Evolutionary conservation across 2,329 filamentous ascomycete species (phyloP).

Genomic region (Sarocladium strictum): DNA sequence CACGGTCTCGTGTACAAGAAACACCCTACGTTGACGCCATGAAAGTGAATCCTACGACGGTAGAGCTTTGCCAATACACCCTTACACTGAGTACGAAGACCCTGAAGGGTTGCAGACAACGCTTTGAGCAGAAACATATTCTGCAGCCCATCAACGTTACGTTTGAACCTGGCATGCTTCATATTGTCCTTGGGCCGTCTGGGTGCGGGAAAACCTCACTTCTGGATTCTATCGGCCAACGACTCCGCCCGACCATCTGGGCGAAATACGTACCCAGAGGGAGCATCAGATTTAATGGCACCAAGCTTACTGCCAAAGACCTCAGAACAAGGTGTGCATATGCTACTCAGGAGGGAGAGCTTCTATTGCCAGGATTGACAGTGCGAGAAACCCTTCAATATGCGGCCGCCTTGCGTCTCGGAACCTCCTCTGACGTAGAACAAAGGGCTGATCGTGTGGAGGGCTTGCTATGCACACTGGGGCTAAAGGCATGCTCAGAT

Average conservation of each 20-base stretch:
- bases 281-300: not conserved
- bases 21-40: not conserved
- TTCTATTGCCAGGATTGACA: constrained; percentile 65
- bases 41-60: constrained; percentile 51
- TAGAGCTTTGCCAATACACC: constrained; percentile 58
- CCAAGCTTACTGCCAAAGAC: not conserved
- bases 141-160: constrained; percentile 58
- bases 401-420: constrained; percentile 64
- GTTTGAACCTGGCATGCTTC: constrained; percentile 62
- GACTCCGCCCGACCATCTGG: constrained; percentile 54
- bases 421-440: constrained; percentile 60
- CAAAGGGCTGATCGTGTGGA: constrained; percentile 65
- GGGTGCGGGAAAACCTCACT: constrained; percentile 71
- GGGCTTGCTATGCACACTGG: constrained; percentile 67
- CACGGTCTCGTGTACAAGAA: not conserved
- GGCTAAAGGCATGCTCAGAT: constrained; percentile 71
- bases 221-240: constrained; percentile 64
- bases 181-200: constrained; percentile 75
- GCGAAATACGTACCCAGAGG: constrained; percentile 52
- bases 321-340: constrained; percentile 64
- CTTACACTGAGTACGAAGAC: constrained; percentile 59
- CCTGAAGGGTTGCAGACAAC: constrained; percentile 40
- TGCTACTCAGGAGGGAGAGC: constrained; percentile 74
- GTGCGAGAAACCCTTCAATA: constrained; percentile 70
- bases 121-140: constrained; percentile 46